Evolutionary conservation across 108 stramenopile genomes (phyloP), one percentile per base, ranked within the genome.

Genomic region (Pseudonitzschia multistriata): DNA sequence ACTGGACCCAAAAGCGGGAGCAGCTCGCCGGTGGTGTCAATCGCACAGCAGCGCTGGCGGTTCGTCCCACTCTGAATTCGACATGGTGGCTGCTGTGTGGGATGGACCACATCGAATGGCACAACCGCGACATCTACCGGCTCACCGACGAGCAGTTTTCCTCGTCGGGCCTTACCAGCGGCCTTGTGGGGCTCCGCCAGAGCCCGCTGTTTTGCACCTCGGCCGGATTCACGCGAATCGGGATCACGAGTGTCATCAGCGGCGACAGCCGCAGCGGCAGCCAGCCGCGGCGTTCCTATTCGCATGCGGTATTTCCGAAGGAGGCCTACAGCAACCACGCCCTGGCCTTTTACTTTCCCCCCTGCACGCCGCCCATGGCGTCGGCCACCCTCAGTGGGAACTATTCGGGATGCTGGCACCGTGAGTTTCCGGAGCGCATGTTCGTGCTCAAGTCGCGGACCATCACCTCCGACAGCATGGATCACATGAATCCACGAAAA

Each of bases 31-130:
- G 37, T 39, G 7, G 37, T 10, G 37, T 5, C 10, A 5, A 39
- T 39, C 37, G 10, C 40, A 13, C 7, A 42, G 13, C 40, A 13
- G 13, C 7, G 40, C 40, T 13, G 11, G 30, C 59, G 17, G 17
- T 35, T 6, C 24, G 21, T 25, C 40, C 37, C 22, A 3, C 24
- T 13, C 28, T 64, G 24, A 64, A 64, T 22, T 14, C 37, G 10
- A 64, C 63, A 10, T 64, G 63, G 63, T 64, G 63, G 63, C 25
- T 64, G 11, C 22, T 64, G 24, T 64, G 63, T 39, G 63, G 63
- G 40, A 64, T 42, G 63, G 63, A 64, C 28, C 63, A 64, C 40
- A 64, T 64, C 39, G 63, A 64, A 22, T 64, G 63, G 63, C 63
- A 64, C 63, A 64, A 64, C 34, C 37, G 63, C 5, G 63, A 64